phyloP scores from a whole-genome alignment of 2,329 filamentous ascomycete genomes.

The Diaporthe ampelina region DNA sequence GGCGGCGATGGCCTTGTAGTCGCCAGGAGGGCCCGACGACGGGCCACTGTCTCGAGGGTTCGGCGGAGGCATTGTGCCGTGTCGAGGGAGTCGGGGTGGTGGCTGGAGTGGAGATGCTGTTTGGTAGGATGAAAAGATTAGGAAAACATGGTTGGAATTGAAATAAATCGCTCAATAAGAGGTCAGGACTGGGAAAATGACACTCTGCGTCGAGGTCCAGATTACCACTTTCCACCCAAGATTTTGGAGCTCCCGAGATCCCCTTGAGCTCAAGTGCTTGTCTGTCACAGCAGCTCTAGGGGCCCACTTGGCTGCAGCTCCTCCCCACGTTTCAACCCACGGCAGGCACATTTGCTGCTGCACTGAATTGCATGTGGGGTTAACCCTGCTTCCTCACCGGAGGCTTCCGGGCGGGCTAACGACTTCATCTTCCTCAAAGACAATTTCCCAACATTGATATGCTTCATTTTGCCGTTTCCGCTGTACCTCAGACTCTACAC shows the following conservation, averaged over 20 bases:
- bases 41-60: constrained; percentile 42
- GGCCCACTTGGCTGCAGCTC: constrained; percentile 23
- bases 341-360: constrained; percentile 8
- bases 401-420: not conserved
- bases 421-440: not conserved
- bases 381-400: not conserved
- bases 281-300: constrained; percentile 13
- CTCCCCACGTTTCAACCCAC: constrained; percentile 24
- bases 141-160: constrained; percentile 35
- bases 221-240: constrained; percentile 14
- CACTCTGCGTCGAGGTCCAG: constrained; percentile 14
- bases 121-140: constrained; percentile 19
- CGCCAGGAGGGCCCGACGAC: constrained; percentile 51
- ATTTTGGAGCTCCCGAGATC: constrained; percentile 32
- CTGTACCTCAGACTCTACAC: not conserved
- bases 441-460: not conserved
- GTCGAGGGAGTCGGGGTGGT: constrained; percentile 1
- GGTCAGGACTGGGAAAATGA: constrained; percentile 31
- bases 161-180: constrained; percentile 37
- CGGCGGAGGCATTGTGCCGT: constrained; percentile 48
- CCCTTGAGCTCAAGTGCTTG: constrained; percentile 6
- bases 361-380: constrained; percentile 1
- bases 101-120: not conserved
- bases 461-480: not conserved
- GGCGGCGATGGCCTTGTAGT: constrained; percentile 67